These are phyloP conservation scores for Coemansia sp. DNA, from an alignment of 192 early-diverging fungal species.

Conservation along the genomic window DNA sequence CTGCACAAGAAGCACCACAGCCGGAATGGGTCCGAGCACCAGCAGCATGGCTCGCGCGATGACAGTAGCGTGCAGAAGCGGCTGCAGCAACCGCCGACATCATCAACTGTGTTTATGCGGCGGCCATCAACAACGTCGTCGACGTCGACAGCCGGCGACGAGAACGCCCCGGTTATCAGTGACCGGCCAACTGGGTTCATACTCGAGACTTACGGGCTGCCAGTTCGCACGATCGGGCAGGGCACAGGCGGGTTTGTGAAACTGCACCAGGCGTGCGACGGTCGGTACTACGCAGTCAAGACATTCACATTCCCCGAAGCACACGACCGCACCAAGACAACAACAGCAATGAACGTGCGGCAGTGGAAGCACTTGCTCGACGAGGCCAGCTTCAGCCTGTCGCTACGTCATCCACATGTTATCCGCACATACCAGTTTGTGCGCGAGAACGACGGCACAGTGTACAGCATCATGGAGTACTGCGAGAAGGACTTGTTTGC, in stretches of 20 bases:
- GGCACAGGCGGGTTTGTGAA: slow-evolving; percentile 55
- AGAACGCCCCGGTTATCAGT: slow-evolving; percentile 50
- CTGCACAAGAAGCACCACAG: slow-evolving; percentile 41
- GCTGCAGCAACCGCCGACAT: slow-evolving; percentile 35
- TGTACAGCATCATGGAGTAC: slow-evolving; percentile 87
- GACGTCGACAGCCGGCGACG: slow-evolving; percentile 43
- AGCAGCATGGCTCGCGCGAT: slow-evolving; percentile 7
- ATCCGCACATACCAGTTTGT: slow-evolving; percentile 75
- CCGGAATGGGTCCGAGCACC: slow-evolving; percentile 9
- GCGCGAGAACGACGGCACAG: slow-evolving; percentile 58
- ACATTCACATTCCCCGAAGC: slow-evolving; percentile 47
- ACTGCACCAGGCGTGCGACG: slow-evolving; percentile 52
- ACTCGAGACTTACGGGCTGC: slow-evolving; percentile 44
- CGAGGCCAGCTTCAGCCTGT: slow-evolving; percentile 52
- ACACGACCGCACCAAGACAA: slow-evolving; percentile 32
- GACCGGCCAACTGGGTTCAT: slow-evolving; percentile 51
- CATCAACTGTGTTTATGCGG: slow-evolving; percentile 47
- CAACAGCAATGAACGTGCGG: slow-evolving; percentile 41
- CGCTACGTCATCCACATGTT: slow-evolving; percentile 72
- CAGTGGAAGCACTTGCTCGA: slow-evolving; percentile 52
- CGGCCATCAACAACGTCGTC: slow-evolving; percentile 49
- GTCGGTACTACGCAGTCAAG: slow-evolving; percentile 51
- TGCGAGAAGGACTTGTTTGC: slow-evolving; percentile 84
- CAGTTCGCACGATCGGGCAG: slow-evolving; percentile 49
- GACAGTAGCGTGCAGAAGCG: slow-evolving; percentile 34